Evolutionary conservation across 331 rosid genomes (phyloP).

Genomic region (Pyrus hybrid): DNA sequence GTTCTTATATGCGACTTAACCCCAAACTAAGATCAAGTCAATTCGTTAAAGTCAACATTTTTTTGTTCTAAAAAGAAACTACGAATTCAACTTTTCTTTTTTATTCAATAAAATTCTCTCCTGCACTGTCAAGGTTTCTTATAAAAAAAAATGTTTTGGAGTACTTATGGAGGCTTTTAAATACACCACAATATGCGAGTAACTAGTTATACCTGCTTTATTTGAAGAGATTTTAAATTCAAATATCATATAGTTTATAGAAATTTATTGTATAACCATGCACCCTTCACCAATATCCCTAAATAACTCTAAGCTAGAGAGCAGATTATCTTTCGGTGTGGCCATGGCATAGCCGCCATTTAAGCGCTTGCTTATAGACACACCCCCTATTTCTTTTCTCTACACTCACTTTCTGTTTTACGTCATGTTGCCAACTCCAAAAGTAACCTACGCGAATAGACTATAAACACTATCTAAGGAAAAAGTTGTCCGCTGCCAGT

Average conservation of each 20-base stretch:
- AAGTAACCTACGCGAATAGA: not conserved
- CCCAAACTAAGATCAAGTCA: too few species aligned
- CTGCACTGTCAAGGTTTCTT: too few species aligned
- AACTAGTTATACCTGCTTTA: too few species aligned
- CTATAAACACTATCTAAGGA: not conserved
- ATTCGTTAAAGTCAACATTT: too few species aligned
- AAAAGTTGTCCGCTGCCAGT: not conserved
- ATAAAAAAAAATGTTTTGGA: too few species aligned
- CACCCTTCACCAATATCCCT: not conserved
- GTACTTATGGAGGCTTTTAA: not conserved
- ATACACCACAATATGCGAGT: not conserved
- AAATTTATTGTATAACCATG: not conserved
- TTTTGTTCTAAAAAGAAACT: too few species aligned
- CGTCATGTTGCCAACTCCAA: not conserved
- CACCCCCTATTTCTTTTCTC: not conserved
- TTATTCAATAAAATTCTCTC: too few species aligned
- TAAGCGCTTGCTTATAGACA: not conserved
- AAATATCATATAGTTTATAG: not conserved
- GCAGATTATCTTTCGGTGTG: not conserved
- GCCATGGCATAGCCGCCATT: too few species aligned
- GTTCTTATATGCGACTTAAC: too few species aligned
- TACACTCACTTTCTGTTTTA: not conserved
- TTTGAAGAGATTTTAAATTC: too few species aligned
- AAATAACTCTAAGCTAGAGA: not conserved
- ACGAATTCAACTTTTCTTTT: too few species aligned